Evolutionary conservation across 805 yeast genomes (phyloP), one percentile per base, ranked within the genome.

Genomic region (Cyberlindnera veronae): DNA sequence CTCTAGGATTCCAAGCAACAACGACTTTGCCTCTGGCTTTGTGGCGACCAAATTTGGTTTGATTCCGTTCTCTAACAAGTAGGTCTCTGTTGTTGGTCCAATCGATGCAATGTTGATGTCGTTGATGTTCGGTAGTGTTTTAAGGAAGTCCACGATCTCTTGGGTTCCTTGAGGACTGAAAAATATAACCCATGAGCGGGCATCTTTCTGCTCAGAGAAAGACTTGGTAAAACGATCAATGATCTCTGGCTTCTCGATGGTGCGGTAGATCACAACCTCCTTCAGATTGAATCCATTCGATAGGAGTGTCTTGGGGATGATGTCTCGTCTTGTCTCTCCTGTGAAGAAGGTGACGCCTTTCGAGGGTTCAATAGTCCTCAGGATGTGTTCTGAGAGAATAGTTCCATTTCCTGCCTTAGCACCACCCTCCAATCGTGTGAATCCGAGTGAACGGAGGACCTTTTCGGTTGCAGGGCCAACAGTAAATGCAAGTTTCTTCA

Each of bases 101-200:
- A 91, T 91, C 4, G 90, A 79, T 0, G 95, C 96, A 13, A 88
- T 64, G 34, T 68, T 71, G 29, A 29, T 54, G 8, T 44, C 34
- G 2, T 35, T 16, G 18, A 30, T 21, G 11, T 41, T 22, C 18
- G 42, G 34, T 16, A 33, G 33, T 24, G 23, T 34, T 35, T 55
- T 58, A n/a, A 77, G 41, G 45, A 70, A 69, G 9, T 71, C 61
- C 4, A 85, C 74, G 11, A 89, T 80, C 1, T 61, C 67, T 21
- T 72, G 74, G 0, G 95, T 82, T 0, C 96, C 96, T 51, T 93
- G 95, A 0, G 96, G 95, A 47, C 96, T 86, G 62, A 90, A 91
- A 45, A 91, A 83, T 0, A 90, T 83, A 5, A 89, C 64, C 96
- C 96, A 88, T 5, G 10, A 11, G n/a, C 22, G 39, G 66, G 67